Base-by-base conservation (phyloP, 1,139 yeast genomes). In the Eremothecium cymbalariae region DNA sequence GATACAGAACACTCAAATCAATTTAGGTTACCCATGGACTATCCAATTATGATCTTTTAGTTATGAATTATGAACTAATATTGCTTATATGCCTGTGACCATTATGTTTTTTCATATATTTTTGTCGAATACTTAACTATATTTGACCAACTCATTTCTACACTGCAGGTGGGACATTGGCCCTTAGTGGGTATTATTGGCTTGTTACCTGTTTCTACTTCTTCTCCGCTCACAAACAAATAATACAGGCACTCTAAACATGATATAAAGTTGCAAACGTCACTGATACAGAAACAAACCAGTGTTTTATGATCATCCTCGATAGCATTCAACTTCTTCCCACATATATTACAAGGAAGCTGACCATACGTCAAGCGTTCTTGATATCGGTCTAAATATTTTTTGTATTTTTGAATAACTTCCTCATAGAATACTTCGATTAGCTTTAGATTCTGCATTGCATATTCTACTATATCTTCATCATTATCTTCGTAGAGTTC, bases 1-100 rank as follows among this genome's bases (percentile, higher is more conserved):
- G 3, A 64, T 82, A 16, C 65, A 74, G 40, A 72, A 74, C 44
- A 86, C 93, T 7, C 52, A 55, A 9, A 62, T 81, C 32, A 43
- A 51, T 8, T 55, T 80, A 31, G 67, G 67, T 37, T 41, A 59
- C n/a, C 60, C 62, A 25, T 82, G 85, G 84, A n/a, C n/a, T n/a
- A n/a, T n/a, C n/a, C n/a, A n/a, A n/a, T n/a, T n/a, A n/a, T n/a
- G n/a, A n/a, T n/a, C n/a, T n/a, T n/a, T n/a, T n/a, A n/a, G n/a
- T n/a, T n/a, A n/a, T n/a, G n/a, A n/a, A n/a, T n/a, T n/a, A n/a
- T n/a, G n/a, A n/a, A n/a, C n/a, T n/a, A n/a, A n/a, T n/a, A n/a
- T n/a, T n/a, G n/a, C n/a, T n/a, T n/a, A n/a, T n/a, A n/a, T n/a
- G n/a, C n/a, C n/a, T n/a, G n/a, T n/a, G n/a, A n/a, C n/a, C n/a